Evolutionary conservation across 2,329 filamentous ascomycete genomes (phyloP), one percentile per base, ranked within the genome.

Genomic region (Colletotrichum tropicale): DNA sequence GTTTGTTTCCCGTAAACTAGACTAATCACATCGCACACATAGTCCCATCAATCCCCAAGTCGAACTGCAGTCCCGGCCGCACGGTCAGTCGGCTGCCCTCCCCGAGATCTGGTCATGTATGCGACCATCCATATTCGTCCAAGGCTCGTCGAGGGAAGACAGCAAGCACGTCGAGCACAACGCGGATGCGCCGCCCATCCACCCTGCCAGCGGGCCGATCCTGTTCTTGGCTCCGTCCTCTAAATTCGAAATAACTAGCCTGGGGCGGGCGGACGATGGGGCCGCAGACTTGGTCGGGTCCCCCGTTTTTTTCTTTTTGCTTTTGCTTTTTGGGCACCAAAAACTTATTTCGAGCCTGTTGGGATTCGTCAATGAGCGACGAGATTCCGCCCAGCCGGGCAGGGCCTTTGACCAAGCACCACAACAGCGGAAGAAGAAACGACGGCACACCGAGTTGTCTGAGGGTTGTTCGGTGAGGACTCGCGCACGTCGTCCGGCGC

Each of bases 191-290:
- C 38, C 38, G 38, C 38, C 38, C 38, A 48, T 48, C 38, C 64
- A 61, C 68, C 60, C 68, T 26, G 69, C 55, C 18, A 66, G 69
- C 73, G 69, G 73, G 69, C 73, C 69, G 73, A 75, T 72, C 73
- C 73, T 72, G 69, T 48, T 64, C 73, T 71, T 75, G 69, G 69
- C 73, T 58, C n/a, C 26, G 61, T 30, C 16, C 56, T 64, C 34
- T 55, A 55, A 67, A 28, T 55, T 48, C 38, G 38, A 48, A 48
- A 48, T n/a, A 48, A 43, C 38, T 48, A 48, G 38, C 38, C 38
- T 48, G 38, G 38, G 38, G 18, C 38, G 38, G 38, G 38, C 38
- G 38, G 38, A 48, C 38, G 18, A 48, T 48, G 38, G 38, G 38
- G 38, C 38, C 38, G 38, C 38, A 48, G 38, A 48, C 18, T 48